Base-by-base conservation (phyloP, 441 rosid genomes). In the Euphorbia schlechtendalii region DNA sequence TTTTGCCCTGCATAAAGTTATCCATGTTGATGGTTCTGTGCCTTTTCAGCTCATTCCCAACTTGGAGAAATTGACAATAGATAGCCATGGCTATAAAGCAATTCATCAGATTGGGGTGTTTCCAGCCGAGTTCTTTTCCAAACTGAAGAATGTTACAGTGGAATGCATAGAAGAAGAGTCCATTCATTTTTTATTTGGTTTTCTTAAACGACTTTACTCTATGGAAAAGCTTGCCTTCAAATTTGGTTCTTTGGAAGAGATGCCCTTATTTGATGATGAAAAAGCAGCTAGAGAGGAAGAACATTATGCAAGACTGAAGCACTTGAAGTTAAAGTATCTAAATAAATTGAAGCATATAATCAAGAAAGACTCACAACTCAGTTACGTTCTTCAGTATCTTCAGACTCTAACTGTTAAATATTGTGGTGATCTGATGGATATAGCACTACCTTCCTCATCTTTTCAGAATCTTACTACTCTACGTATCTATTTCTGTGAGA, bases 401-500 rank as follows among this genome's bases (percentile, higher is more conserved):
- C 27, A 60, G 52, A 38, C 34, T 21, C 21, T 60, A n/a, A 13
- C 21, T 8, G 27, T 60, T 34, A 0, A 22, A 4, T 0, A 1
- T 0, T 22, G 64, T 22, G 0, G 0, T 8, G 8, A 3, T 41
- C 25, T 60, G 51, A 60, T 18, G 20, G 17, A 41, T 15, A 60
- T 60, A 40, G n/a, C n/a, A n/a, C 49, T 32, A 6, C 20, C 17
- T 17, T 60, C 64, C 64, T 60, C 51, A 22, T 21, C n/a, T n/a
- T n/a, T 60, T 27, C 20, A 13, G 5, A 60, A 60, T 15, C 64
- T 60, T 5, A 25, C 20, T 38, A 21, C 14, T 41, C 32, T 60
- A 1, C 0, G 6, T n/a, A 18, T 41, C 8, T 0, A 8, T 1
- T 3, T 0, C 0, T 60, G 64, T 41, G 0, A 15, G 0, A 27